A percentile compares a stretch with the other conserved stretches of the same genome.
Conservation (phyloP, 2,329 filamentous ascomycete genomes). For the Clarireedia homoeocarpa region DNA sequence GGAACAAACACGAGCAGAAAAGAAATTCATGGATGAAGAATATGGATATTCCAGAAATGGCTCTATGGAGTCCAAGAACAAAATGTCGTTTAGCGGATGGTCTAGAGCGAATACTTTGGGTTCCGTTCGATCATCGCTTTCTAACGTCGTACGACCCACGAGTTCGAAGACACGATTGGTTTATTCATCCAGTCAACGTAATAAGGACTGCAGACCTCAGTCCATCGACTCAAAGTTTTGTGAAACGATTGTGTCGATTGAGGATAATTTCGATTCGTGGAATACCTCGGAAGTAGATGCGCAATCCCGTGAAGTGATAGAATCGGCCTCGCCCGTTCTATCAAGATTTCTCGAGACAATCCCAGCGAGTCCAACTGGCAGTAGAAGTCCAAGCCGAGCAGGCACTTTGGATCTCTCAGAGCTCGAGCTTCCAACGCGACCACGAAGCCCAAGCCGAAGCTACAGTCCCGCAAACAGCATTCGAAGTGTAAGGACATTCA, state of each 20-base stretch:
- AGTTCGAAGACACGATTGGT: slow-evolving; percentile 50
- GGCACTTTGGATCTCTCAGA: slow-evolving; percentile 41
- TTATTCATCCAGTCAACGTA: slow-evolving; percentile 29
- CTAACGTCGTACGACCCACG: slow-evolving; percentile 44
- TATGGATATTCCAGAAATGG: slow-evolving; percentile 12
- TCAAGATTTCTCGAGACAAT: slow-evolving; percentile 60
- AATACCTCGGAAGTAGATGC: slow-evolving; percentile 62
- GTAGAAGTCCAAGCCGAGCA: slow-evolving; percentile 57
- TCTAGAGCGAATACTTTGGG: slow-evolving; percentile 39
- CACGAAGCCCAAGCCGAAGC: slow-evolving; percentile 27
- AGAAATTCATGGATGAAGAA: slow-evolving; percentile 11
- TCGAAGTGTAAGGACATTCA: slow-evolving; percentile 12
- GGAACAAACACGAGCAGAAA: slow-evolving; percentile 12
- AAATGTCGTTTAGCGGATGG: slow-evolving; percentile 36
- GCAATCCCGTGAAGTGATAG: slow-evolving; percentile 51
- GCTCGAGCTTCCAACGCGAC: slow-evolving; percentile 38
- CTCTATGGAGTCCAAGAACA: slow-evolving; percentile 20
- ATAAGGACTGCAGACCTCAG: slow-evolving; percentile 31
- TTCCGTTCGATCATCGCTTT: slow-evolving; percentile 42
- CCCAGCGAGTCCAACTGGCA: slow-evolving; percentile 55
- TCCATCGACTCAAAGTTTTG: slow-evolving; percentile 40
- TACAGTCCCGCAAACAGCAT: slow-evolving; percentile 24
- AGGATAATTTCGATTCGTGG: slow-evolving; percentile 69
- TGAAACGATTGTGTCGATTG: slow-evolving; percentile 24
- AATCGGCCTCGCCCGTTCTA: slow-evolving; percentile 30